phyloP scores from a whole-genome alignment of 1,284 basidiomycete species.

The Malassezia sp. region DNA sequence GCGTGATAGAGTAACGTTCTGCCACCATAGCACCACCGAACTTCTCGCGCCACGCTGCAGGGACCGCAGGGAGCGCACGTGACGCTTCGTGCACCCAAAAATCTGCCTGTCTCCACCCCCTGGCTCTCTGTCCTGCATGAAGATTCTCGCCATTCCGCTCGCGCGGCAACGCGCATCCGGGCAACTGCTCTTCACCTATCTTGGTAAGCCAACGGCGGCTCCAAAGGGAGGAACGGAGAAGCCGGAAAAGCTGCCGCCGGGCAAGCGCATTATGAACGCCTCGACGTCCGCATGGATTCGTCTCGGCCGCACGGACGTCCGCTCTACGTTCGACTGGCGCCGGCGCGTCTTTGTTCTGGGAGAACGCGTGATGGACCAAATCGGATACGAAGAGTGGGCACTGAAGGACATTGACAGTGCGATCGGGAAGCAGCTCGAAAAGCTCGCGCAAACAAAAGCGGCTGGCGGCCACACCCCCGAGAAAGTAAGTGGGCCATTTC shows the following conservation, averaged over 20 bases:
- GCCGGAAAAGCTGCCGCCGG: background rate
- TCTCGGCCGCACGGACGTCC: conserved; percentile 31
- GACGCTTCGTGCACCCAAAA: no score
- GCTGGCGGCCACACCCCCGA: background rate
- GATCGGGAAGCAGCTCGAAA: background rate
- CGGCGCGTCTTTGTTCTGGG: conserved; percentile 29
- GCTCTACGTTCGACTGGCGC: conserved; percentile 36
- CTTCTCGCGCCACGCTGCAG: no score
- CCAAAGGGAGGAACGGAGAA: background rate
- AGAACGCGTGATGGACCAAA: conserved; percentile 43
- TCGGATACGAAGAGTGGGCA: conserved; percentile 45
- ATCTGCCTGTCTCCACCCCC: no score
- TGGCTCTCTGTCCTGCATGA: conserved; percentile 4
- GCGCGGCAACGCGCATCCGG: conserved; percentile 6
- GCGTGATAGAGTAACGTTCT: conserved; percentile 49
- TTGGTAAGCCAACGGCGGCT: background rate
- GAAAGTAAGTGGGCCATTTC: background rate
- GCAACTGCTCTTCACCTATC: background rate
- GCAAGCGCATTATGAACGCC: conserved; percentile 3
- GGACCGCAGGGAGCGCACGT: no score
- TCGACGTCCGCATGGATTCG: conserved; percentile 30
- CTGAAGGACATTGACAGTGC: conserved; percentile 40
- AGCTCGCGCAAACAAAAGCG: background rate
- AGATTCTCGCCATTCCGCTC: conserved; percentile 14
- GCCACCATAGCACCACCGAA: no score